A percentile compares a stretch with the other conserved stretches of the same genome.
Conservation (phyloP, 345 rosid species). For the Ceriops tagal region DNA sequence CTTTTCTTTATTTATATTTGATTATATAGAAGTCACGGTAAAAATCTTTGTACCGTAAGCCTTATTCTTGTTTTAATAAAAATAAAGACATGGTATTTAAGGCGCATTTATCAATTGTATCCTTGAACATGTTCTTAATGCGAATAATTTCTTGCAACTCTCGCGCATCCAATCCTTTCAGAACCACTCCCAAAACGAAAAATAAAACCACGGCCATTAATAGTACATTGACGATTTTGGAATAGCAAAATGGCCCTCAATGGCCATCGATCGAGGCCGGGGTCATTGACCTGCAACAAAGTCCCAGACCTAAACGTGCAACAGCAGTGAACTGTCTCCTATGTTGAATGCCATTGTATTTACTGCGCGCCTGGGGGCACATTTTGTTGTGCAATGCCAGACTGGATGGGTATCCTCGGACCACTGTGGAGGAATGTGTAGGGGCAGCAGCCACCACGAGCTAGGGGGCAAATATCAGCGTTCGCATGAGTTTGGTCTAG, state of each 20-base stretch:
- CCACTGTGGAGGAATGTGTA: constrained; percentile 38
- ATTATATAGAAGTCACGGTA: no score
- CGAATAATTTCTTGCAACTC: no score
- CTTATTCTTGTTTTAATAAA: no score
- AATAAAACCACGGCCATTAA: neutral
- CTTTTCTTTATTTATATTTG: no score
- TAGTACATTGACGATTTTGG: neutral
- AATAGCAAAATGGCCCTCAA: neutral
- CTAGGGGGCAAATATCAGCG: constrained; percentile 19
- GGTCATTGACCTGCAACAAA: neutral
- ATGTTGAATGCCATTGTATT: constrained; percentile 6
- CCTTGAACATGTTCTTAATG: no score
- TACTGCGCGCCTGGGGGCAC: constrained; percentile 15
- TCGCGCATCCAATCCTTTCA: no score
- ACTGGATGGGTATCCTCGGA: constrained; percentile 35
- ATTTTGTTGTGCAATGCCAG: constrained; percentile 28
- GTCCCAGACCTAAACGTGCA: neutral
- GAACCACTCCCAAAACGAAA: no score
- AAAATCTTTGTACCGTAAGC: no score
- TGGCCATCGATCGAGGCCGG: neutral
- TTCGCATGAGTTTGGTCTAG: constrained; percentile 19
- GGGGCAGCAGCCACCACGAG: constrained; percentile 23
- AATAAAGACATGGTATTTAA: no score
- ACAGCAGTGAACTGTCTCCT: constrained; percentile 13
- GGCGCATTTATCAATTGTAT: no score